Conservation (phyloP, 441 rosid species). For the Bruguiera hainesii region DNA sequence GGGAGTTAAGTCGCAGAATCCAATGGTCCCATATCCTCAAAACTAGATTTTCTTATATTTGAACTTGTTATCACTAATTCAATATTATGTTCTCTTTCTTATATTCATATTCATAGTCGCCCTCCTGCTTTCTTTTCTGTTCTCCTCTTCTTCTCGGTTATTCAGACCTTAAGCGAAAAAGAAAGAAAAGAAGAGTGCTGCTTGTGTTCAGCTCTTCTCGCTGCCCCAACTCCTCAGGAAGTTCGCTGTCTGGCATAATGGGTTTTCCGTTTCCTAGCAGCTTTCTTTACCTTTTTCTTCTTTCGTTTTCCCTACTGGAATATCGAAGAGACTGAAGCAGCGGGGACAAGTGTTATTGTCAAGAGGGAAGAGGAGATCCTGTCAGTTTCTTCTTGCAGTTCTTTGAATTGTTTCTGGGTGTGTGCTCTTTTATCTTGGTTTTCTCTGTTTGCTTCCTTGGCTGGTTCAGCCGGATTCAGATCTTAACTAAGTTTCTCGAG, state of each 20-base stretch:
- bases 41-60: slow-evolving; percentile 10
- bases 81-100: background rate
- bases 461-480: slow-evolving; percentile 27
- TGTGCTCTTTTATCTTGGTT: slow-evolving; percentile 9
- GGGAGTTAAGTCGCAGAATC: slow-evolving; percentile 40
- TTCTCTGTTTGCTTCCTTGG: slow-evolving; percentile 11
- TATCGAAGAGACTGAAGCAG: slow-evolving; percentile 19
- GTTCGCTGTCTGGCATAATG: slow-evolving; percentile 14
- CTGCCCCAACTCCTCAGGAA: slow-evolving; percentile 12
- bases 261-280: slow-evolving; percentile 16
- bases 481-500: slow-evolving; percentile 25
- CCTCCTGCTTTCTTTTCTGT: background rate
- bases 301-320: slow-evolving; percentile 4
- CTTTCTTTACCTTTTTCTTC: background rate
- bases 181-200: slow-evolving; percentile 26
- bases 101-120: slow-evolving; percentile 7
- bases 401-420: slow-evolving; percentile 19
- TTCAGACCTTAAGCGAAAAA: slow-evolving; percentile 26
- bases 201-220: slow-evolving; percentile 27
- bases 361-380: slow-evolving; percentile 4
- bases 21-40: slow-evolving; percentile 32
- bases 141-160: slow-evolving; percentile 21
- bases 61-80: background rate
- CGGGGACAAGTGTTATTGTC: slow-evolving; percentile 17
- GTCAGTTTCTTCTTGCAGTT: slow-evolving; percentile 7